phyloP scores from a whole-genome alignment of 805 yeast species.

The Suhomyces sp. region DNA sequence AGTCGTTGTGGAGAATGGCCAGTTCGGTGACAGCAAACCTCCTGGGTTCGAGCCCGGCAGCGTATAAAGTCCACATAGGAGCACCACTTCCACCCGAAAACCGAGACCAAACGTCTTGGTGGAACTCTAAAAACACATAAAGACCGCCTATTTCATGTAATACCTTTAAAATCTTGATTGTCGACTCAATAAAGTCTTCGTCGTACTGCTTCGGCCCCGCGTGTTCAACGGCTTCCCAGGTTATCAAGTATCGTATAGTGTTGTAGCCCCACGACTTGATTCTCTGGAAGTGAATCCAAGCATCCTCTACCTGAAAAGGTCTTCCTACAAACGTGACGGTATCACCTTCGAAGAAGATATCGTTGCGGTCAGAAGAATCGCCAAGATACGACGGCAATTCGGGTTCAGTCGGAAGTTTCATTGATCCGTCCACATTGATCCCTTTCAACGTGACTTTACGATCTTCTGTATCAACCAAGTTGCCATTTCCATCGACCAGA shows the following conservation, averaged over 20 bases:
- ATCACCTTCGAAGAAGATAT: slow-evolving; percentile 66
- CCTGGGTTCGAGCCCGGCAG: slow-evolving; percentile 83
- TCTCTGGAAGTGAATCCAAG: slow-evolving; percentile 62
- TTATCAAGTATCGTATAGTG: slow-evolving; percentile 67
- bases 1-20: slow-evolving; percentile 67
- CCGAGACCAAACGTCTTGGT: slow-evolving; percentile 93
- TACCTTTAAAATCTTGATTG: slow-evolving; percentile 57
- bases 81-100: slow-evolving; percentile 91
- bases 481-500: slow-evolving; percentile 47
- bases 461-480: slow-evolving; percentile 57
- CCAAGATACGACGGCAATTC: slow-evolving; percentile 41
- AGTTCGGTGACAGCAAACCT: slow-evolving; percentile 73
- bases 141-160: slow-evolving; percentile 66
- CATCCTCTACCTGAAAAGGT: slow-evolving; percentile 76
- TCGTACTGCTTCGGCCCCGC: slow-evolving; percentile 83
- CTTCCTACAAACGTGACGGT: slow-evolving; percentile 76
- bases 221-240: slow-evolving; percentile 95
- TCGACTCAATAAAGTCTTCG: slow-evolving; percentile 67
- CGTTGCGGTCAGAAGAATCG: slow-evolving; percentile 30
- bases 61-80: slow-evolving; percentile 87
- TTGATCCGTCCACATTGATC: slow-evolving; percentile 72
- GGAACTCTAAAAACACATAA: slow-evolving; percentile 81
- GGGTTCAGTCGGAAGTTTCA: slow-evolving; percentile 68
- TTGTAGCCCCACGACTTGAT: slow-evolving; percentile 82
- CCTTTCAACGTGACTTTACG: slow-evolving; percentile 70